Conservation (phyloP, 2,329 filamentous ascomycete genomes). For the Diaporthe citriasiana region DNA sequence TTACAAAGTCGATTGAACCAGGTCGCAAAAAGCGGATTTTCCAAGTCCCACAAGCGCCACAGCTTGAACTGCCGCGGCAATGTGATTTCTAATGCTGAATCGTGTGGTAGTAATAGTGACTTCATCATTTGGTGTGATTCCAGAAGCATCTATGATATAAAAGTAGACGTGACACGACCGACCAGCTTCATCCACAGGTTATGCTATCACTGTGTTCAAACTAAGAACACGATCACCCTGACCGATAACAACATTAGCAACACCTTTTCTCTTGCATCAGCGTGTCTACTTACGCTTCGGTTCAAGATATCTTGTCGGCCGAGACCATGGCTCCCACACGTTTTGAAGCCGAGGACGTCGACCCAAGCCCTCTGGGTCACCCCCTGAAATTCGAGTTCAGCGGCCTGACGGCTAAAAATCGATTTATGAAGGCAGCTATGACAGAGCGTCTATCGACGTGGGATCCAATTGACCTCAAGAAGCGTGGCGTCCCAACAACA, state of each 20-base stretch:
- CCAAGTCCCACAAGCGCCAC: constrained; percentile 24
- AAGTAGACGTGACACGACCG: neutral
- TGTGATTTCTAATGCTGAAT: constrained; percentile 24
- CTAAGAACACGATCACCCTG: neutral
- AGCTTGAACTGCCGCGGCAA: neutral
- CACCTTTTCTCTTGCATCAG: neutral
- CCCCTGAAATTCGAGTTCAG: constrained; percentile 66
- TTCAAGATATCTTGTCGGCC: neutral
- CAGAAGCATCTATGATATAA: neutral
- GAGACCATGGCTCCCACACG: constrained; percentile 36
- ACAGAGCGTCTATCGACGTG: constrained; percentile 74
- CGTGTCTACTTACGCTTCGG: neutral
- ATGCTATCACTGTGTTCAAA: too few relatives aligned
- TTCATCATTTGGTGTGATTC: neutral
- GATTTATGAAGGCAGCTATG: constrained; percentile 79
- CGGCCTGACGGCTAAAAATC: constrained; percentile 70
- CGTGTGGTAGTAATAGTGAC: constrained; percentile 18
- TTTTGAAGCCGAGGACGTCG: constrained; percentile 43
- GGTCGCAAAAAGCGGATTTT: constrained; percentile 19
- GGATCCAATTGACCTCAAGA: constrained; percentile 65
- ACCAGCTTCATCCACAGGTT: neutral
- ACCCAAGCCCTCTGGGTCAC: constrained; percentile 55
- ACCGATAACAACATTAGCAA: neutral
- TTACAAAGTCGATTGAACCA: neutral
- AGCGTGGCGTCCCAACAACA: constrained; percentile 59